These are phyloP conservation scores for Pichia californica DNA, from an alignment of 805 yeast genomes.

Conservation along the genomic window DNA sequence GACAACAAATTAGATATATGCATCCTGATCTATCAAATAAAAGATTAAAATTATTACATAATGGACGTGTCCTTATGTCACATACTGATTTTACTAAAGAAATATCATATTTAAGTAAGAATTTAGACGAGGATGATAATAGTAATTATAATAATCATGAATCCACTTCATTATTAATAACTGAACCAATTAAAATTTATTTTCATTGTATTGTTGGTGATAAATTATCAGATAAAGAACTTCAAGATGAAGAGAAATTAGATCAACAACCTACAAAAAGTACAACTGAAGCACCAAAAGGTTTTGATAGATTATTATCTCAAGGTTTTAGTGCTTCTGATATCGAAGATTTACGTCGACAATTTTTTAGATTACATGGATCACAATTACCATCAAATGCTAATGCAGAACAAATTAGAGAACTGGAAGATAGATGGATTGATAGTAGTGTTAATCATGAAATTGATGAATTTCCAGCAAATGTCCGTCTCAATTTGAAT, in stretches of 20 bases:
- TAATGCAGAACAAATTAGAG: slow-evolving; percentile 48
- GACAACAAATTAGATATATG: slow-evolving; percentile 36
- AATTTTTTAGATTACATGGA: slow-evolving; percentile 67
- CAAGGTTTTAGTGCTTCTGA: slow-evolving; percentile 84
- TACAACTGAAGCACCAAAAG: slow-evolving; percentile 65
- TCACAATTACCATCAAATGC: slow-evolving; percentile 30
- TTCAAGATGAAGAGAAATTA: slow-evolving; percentile 51
- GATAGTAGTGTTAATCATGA: slow-evolving; percentile 62
- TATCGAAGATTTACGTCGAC: slow-evolving; percentile 61
- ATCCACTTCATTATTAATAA: too few relatives aligned
- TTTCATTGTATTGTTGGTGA: slow-evolving; percentile 80
- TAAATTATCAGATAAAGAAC: slow-evolving; percentile 44
- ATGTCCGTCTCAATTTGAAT: slow-evolving; percentile 9
- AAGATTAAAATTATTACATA: slow-evolving; percentile 59
- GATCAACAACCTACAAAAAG: slow-evolving; percentile 49
- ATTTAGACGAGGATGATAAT: slow-evolving; percentile 9
- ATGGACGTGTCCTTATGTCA: slow-evolving; percentile 59
- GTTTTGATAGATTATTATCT: slow-evolving; percentile 75
- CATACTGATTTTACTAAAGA: slow-evolving; percentile 49
- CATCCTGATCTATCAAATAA: slow-evolving; percentile 29
- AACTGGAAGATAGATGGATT: slow-evolving; percentile 83
- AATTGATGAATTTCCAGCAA: slow-evolving; percentile 40
- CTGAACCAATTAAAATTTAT: slow-evolving; percentile 37
- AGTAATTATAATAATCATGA: too few relatives aligned
- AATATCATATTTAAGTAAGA: slow-evolving; percentile 23